Percentiles rank a stretch among this genome's conserved stretches.
Evolutionary conservation across 208 protist genomes (phyloP).

Genomic region (Leptomonas pyrrhocoris): DNA sequence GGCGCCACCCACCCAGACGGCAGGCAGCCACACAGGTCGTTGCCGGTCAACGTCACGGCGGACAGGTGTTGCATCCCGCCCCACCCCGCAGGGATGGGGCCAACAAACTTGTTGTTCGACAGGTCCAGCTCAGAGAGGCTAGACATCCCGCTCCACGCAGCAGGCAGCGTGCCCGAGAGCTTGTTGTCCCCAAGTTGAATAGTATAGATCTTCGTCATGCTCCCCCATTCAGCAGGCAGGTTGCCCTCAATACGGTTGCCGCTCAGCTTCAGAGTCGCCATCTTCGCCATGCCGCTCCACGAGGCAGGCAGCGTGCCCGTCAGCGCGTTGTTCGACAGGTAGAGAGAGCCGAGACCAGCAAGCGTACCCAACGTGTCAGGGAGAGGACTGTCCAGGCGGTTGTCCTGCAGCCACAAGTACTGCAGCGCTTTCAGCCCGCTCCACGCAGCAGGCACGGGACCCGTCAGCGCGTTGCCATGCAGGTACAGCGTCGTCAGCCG

Average conservation of each 20-base stretch:
- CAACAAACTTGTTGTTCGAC: not conserved
- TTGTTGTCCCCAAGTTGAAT: too few relatives aligned
- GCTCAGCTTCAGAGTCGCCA: too few relatives aligned
- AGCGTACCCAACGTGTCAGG: not conserved
- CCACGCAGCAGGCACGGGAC: not conserved
- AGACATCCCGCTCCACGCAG: too few relatives aligned
- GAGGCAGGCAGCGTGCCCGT: too few relatives aligned
- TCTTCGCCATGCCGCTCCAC: too few relatives aligned
- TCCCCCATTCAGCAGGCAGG: not conserved
- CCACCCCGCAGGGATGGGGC: not conserved
- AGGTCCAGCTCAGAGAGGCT: not conserved
- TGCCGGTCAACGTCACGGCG: too few relatives aligned
- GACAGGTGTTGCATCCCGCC: too few relatives aligned
- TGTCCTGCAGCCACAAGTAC: not conserved
- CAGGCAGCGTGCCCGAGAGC: not conserved
- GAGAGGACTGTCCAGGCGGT: not conserved
- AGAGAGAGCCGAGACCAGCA: not conserved
- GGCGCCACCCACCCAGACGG: not conserved
- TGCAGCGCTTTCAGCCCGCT: not conserved
- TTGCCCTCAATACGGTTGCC: too few relatives aligned
- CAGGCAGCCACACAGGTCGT: not conserved
- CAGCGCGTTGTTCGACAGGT: not conserved
- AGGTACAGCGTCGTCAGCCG: constrained; percentile 10
- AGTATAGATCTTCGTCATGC: constrained; percentile 2
- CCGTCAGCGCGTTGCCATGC: not conserved